A percentile compares a stretch with the other conserved stretches of the same genome.
phyloP scores from a whole-genome alignment of 2,329 filamentous ascomycete species.

The Exserohilum rostratum region DNA sequence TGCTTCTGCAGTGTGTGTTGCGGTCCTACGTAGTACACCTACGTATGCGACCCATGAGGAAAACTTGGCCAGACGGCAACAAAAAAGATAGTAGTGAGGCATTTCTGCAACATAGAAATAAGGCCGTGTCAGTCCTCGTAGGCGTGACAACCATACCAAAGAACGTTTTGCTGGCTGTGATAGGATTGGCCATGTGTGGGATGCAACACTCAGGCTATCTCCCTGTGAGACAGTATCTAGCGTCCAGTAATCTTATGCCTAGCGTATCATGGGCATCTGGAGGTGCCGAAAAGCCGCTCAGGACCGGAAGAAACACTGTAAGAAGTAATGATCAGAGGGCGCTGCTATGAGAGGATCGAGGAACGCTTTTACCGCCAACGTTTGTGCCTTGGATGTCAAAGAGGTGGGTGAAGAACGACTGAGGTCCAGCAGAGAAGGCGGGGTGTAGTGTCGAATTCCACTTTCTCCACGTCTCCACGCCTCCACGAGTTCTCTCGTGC shows the following conservation, averaged over 20 bases:
- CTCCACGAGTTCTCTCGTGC: conserved; percentile 12
- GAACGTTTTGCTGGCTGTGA: not conserved
- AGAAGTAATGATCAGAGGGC: conserved; percentile 9
- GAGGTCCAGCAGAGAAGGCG: conserved; percentile 1
- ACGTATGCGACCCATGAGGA: not conserved
- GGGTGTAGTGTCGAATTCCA: conserved; percentile 1
- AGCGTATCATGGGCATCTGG: not conserved
- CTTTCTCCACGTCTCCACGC: conserved; percentile 13
- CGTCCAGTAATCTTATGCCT: conserved; percentile 1
- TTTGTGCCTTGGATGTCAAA: conserved; percentile 4
- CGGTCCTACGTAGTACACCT: not conserved
- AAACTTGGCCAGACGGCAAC: not conserved
- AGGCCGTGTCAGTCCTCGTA: not conserved
- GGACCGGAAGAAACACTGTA: conserved; percentile 6
- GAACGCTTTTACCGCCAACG: not conserved
- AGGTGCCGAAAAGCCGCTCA: conserved; percentile 10
- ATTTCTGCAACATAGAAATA: not conserved
- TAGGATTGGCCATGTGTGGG: not conserved
- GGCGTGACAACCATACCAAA: not conserved
- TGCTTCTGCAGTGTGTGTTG: not conserved
- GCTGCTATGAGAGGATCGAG: not conserved
- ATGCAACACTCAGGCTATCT: not conserved
- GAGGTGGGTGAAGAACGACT: conserved; percentile 5
- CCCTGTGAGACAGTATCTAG: not conserved
- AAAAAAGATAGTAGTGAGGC: not conserved